phyloP scores from a whole-genome alignment of 345 rosid genomes.

The Moringa oleifera region DNA sequence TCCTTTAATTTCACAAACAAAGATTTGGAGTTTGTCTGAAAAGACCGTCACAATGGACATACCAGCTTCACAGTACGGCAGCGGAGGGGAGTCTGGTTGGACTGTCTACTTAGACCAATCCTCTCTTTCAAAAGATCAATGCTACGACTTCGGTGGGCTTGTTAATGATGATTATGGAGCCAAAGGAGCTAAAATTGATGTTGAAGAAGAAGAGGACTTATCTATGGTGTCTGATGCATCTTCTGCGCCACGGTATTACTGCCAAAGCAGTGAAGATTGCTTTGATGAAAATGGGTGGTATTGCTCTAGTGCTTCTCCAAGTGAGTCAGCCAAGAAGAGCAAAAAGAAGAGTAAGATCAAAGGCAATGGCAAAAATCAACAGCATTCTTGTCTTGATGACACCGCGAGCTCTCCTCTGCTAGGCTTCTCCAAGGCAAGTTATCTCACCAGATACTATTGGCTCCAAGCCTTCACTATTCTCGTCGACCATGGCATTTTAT shows the following conservation, averaged over 20 bases:
- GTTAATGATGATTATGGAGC: constrained; percentile 17
- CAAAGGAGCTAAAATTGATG: constrained; percentile 11
- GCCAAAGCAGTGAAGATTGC: constrained; percentile 32
- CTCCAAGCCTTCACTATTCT: not conserved
- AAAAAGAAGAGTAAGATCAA: constrained; percentile 34
- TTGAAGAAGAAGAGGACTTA: constrained; percentile 48
- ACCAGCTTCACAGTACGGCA: constrained; percentile 49
- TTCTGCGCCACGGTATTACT: constrained; percentile 61
- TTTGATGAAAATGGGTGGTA: constrained; percentile 26
- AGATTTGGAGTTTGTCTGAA: no score
- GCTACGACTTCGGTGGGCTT: constrained; percentile 20
- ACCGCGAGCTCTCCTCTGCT: constrained; percentile 67
- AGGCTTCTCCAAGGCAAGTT: constrained; percentile 41
- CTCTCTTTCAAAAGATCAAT: constrained; percentile 25
- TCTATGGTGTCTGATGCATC: constrained; percentile 96
- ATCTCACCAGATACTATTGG: no score
- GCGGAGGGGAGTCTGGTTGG: constrained; percentile 88
- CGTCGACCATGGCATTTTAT: not conserved
- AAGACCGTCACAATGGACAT: constrained; percentile 32
- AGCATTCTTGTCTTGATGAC: constrained; percentile 54
- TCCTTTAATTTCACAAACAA: no score
- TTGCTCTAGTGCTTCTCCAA: constrained; percentile 13
- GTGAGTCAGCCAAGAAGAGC: constrained; percentile 24
- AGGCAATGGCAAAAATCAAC: constrained; percentile 25
- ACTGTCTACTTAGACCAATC: constrained; percentile 69